These are phyloP conservation scores for Fusarium liriodendri DNA, from an alignment of 2,329 filamentous ascomycete genomes.

Conservation along the genomic window DNA sequence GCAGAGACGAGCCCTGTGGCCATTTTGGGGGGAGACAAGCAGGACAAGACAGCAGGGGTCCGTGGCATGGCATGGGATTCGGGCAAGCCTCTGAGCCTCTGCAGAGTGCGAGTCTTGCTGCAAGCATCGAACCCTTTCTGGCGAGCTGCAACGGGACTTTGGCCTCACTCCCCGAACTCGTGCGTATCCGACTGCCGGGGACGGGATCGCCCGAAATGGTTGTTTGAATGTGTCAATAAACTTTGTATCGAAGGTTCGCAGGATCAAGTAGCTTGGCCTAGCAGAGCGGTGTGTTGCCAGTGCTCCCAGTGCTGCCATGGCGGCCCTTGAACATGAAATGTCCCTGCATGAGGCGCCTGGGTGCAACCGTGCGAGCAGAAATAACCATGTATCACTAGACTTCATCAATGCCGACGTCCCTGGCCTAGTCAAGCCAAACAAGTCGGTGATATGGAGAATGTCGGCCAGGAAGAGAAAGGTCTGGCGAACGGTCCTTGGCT, in stretches of 20 bases:
- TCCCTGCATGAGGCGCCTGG: slow-evolving; percentile 33
- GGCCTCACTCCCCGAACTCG: slow-evolving; percentile 11
- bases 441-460: neutral
- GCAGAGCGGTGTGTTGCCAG: slow-evolving; percentile 24
- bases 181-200: slow-evolving; percentile 14
- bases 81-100: slow-evolving; percentile 28
- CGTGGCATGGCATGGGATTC: slow-evolving; percentile 7
- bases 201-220: slow-evolving; percentile 25
- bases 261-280: slow-evolving; percentile 3
- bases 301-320: slow-evolving; percentile 15
- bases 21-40: slow-evolving; percentile 5
- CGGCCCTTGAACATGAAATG: slow-evolving; percentile 11
- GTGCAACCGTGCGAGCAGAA: slow-evolving; percentile 24
- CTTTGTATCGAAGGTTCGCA: slow-evolving; percentile 11
- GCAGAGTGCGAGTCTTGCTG: slow-evolving; percentile 22
- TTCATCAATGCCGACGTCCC: slow-evolving; percentile 3
- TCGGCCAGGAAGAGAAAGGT: slow-evolving; percentile 4
- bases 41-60: slow-evolving; percentile 23
- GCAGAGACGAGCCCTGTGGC: slow-evolving; percentile 27
- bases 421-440: slow-evolving; percentile 2
- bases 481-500: slow-evolving; percentile 11
- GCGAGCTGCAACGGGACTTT: slow-evolving; percentile 19
- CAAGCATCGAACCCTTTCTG: slow-evolving; percentile 33
- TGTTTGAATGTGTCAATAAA: slow-evolving; percentile 17
- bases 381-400: slow-evolving; percentile 8